These are phyloP conservation scores for Nicotiana paniculata DNA, from an alignment of 257 asterid genomes.

Conservation along the genomic window DNA sequence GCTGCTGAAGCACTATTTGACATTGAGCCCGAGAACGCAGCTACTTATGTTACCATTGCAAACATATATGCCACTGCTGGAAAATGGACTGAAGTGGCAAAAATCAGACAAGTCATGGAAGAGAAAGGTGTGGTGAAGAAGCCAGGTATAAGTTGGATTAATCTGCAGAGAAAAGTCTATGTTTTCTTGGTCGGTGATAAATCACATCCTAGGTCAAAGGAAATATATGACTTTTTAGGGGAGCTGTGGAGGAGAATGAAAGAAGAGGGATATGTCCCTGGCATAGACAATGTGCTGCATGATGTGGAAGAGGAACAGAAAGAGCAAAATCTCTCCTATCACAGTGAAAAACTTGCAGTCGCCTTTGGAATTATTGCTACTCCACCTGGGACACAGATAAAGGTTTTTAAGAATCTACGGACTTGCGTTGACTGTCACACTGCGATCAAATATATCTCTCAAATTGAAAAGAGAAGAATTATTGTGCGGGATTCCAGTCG, in stretches of 20 bases:
- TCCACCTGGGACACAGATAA: constrained; percentile 39
- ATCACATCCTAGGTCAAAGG: constrained; percentile 37
- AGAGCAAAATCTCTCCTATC: constrained; percentile 50
- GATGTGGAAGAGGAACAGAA: constrained; percentile 85
- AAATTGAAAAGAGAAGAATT: constrained; percentile 48
- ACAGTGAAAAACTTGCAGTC: constrained; percentile 74
- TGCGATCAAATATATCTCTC: constrained; percentile 62
- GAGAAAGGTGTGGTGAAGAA: constrained; percentile 56
- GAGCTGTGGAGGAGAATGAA: constrained; percentile 57
- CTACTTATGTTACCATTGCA: constrained; percentile 71
- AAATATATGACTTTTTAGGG: constrained; percentile 40
- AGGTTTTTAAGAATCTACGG: constrained; percentile 72
- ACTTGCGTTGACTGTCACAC: constrained; percentile 78
- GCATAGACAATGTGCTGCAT: constrained; percentile 50
- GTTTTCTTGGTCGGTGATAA: constrained; percentile 55
- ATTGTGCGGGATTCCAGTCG: constrained; percentile 56
- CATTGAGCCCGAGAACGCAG: constrained; percentile 65
- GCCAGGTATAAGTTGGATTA: constrained; percentile 73
- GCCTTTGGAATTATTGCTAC: constrained; percentile 60
- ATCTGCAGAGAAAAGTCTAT: constrained; percentile 33
- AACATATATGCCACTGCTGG: constrained; percentile 58
- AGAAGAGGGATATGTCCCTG: constrained; percentile 63
- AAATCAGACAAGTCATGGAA: constrained; percentile 53
- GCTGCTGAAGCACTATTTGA: constrained; percentile 48
- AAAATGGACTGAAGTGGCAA: constrained; percentile 60